Evolutionary conservation across 1,139 yeast species (phyloP), one percentile per base, ranked within the genome.

Genomic region (Candida smagusa): DNA sequence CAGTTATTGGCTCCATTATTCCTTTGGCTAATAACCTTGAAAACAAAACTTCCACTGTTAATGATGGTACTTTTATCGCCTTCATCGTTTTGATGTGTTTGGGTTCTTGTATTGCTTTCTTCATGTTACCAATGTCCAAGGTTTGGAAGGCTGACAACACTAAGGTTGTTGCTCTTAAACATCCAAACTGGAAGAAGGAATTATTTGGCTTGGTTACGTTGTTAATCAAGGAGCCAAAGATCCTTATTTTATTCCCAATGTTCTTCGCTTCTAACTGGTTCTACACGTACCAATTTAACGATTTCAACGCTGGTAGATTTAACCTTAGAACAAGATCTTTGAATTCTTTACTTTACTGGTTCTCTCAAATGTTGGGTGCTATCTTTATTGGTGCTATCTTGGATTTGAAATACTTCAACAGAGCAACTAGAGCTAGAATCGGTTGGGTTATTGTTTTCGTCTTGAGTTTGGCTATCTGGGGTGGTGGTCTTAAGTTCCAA

Each of bases 221-320:
- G 35, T 61, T 79, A 47, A 58, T 56, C 36, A 50, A 53, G 25
- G 81, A 79, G 46, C 78, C 79, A 38, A 65, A 59, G 49, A 71
- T 73, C 39, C 53, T 65, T 34, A 50, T 72, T 23, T 49, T 79
- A 53, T 77, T 78, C 68, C 81, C 81, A 30, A 72, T 77, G 77
- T 79, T 79, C 55, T 74, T 76, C 50, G 70, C 80, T 13, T 75
- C 84, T 30, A 79, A 79, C 63, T 78, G 81, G 80, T 79, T 78
- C 61, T 77, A 77, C 63, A 75, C 84, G 31, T 79, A 79, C 57
- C 84, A 79, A 56, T 78, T 76, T 49, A 77, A 77, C 52, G 76
- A 74, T 44, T 68, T 73, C 54, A 79, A 79, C 53, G 76, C 74
- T 28, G 76, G 76, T 16, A 65, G 74, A 43, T 79, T 79, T 59